Evolutionary conservation across 257 asterid species (phyloP), one percentile per base, ranked within the genome.

Genomic region (Plantago elongata): DNA sequence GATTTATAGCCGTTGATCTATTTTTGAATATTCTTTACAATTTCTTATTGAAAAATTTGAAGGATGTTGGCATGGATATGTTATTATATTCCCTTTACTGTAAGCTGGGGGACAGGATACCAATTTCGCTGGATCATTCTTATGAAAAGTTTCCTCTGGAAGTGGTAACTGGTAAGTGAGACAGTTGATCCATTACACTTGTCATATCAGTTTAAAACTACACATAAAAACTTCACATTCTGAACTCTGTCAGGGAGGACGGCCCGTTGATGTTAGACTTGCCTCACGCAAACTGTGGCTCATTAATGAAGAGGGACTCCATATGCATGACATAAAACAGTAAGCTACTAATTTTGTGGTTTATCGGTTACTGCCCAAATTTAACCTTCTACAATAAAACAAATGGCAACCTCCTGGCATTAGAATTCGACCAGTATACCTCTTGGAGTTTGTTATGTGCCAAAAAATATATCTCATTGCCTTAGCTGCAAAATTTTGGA

Each of bases 101-200:
- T 74, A 77, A 74, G 65, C 49, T 60, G 54, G 95, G 82, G 70
- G 96, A 92, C 62, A 76, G 81, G 78, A 59, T 73, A 57, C 66
- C 68, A 27, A 67, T 81, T 67, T 79, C 73, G 7, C 61, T 86
- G 81, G 88, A 78, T 69, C 82, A 95, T 60, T 78, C 77, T 54
- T 64, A 61, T 7, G 51, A 52, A 60, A 68, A 66, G 72, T 74
- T 86, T 69, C 52, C 89, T 34, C 58, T 89, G 76, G 87, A 78
- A 45, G 92, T 80, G 96, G 95, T 86, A 78, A 74, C 90, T 80
- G 96, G 95, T 86, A 78, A 74, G 13, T 54, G 54, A 29, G 50
- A 48, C 10, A 61, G 64, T 60, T 59, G 63, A 37, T 45, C 70
- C 46, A 54, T 43, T 68, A 40, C 43, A 42, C 55, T 45, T 22